phyloP scores from a whole-genome alignment of 768 basidiomycete species.

The Sporobolomyces roseus region DNA sequence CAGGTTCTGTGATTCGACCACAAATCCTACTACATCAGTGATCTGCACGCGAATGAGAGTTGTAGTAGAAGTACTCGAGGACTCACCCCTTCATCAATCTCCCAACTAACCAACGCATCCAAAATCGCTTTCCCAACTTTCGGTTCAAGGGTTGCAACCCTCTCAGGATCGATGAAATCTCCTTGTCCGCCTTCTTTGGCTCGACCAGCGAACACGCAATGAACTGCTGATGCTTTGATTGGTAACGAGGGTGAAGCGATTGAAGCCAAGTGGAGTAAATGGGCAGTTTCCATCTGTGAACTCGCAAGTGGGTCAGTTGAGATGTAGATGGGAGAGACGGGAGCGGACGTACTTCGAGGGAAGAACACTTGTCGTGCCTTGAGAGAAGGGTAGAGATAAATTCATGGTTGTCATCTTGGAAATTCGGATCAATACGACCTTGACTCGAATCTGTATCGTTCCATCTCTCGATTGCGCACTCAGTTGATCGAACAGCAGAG shows the following conservation, averaged over 20 bases:
- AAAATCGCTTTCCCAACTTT: conserved; percentile 53
- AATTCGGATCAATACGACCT: conserved; percentile 69
- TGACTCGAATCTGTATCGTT: conserved; percentile 76
- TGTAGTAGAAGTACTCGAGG: too few species aligned
- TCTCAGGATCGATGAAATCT: conserved; percentile 71
- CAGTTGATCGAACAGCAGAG: not conserved
- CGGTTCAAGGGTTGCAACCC: conserved; percentile 60
- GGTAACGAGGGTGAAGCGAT: conserved; percentile 50
- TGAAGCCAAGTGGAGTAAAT: conserved; percentile 70
- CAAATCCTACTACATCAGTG: too few species aligned
- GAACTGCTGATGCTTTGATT: conserved; percentile 72
- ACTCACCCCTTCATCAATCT: conserved; percentile 28
- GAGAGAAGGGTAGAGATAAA: conserved; percentile 60
- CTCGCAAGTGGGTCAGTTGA: not conserved
- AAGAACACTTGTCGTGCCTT: conserved; percentile 58
- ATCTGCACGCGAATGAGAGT: too few species aligned
- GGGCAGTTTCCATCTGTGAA: conserved; percentile 78
- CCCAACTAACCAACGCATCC: conserved; percentile 38
- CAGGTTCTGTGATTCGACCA: too few species aligned
- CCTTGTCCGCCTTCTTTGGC: conserved; percentile 50
- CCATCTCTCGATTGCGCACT: too few species aligned
- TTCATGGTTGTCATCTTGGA: conserved; percentile 66
- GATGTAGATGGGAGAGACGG: not conserved
- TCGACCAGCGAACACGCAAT: conserved; percentile 76
- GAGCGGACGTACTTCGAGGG: conserved; percentile 60